Evolutionary conservation across 192 early-diverging fungal genomes (phyloP).

Genomic region (Chytriomyces sp.): DNA sequence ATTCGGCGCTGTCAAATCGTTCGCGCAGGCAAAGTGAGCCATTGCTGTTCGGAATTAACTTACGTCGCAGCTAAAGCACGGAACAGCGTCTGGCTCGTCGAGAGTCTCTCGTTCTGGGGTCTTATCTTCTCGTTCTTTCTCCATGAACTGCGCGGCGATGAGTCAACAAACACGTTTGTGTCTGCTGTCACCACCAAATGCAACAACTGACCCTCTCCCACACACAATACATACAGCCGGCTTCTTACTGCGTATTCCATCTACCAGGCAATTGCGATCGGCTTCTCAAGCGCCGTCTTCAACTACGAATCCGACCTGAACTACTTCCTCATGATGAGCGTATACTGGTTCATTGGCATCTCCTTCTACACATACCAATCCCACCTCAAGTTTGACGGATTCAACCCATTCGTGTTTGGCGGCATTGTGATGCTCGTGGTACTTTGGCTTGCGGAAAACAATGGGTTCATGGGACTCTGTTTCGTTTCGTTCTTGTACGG

Average conservation of each 20-base stretch:
- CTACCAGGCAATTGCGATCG: neutral
- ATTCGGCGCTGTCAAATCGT: neutral
- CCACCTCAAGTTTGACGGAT: constrained; percentile 11
- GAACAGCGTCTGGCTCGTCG: neutral
- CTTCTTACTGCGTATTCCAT: constrained; percentile 9
- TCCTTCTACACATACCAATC: constrained; percentile 29
- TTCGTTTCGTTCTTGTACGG: neutral
- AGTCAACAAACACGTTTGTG: neutral
- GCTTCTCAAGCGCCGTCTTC: neutral
- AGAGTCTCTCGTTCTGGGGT: neutral
- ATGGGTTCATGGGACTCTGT: constrained; percentile 3
- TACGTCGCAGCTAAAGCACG: neutral
- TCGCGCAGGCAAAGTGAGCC: neutral
- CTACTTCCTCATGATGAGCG: neutral
- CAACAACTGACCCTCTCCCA: neutral
- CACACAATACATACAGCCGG: neutral
- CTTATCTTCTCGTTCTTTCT: constrained; percentile 15
- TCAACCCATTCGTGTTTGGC: constrained; percentile 23
- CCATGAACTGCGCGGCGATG: constrained; percentile 8
- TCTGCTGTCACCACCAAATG: constrained; percentile 8
- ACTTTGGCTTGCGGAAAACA: constrained; percentile 38
- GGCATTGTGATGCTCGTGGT: neutral
- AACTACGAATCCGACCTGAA: neutral
- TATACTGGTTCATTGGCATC: constrained; percentile 28
- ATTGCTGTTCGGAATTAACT: constrained; percentile 2